A percentile compares a stretch with the other conserved stretches of the same genome.
phyloP scores from a whole-genome alignment of 2,329 filamentous ascomycete genomes.

The Fusarium succisae region DNA sequence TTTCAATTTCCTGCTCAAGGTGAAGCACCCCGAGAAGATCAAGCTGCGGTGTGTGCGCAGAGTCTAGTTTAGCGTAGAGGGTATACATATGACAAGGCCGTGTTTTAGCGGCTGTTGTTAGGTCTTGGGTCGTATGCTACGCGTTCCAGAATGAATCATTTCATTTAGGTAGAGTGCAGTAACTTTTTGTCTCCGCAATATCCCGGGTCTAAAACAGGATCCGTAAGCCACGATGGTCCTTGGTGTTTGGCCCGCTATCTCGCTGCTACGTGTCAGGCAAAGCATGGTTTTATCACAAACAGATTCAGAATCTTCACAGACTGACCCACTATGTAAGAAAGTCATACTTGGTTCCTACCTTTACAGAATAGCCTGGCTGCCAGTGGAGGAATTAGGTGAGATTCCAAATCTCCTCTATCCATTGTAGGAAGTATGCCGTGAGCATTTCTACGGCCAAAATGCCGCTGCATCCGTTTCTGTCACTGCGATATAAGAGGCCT shows the following conservation, averaged over 20 bases:
- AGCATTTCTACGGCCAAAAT: neutral
- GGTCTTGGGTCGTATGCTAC: neutral
- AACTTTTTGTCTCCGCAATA: neutral
- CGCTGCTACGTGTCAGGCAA: neutral
- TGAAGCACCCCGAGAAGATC: conserved; percentile 37
- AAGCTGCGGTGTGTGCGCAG: conserved; percentile 30
- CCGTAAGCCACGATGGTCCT: neutral
- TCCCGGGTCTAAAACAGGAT: neutral
- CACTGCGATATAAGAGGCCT: too few relatives aligned
- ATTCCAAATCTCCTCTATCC: neutral
- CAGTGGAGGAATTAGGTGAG: neutral
- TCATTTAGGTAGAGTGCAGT: neutral
- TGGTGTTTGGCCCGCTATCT: neutral
- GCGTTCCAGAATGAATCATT: neutral
- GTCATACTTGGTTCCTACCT: neutral
- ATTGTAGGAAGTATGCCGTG: neutral
- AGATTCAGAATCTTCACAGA: neutral
- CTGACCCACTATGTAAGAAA: neutral
- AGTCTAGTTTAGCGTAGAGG: neutral
- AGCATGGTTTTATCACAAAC: neutral
- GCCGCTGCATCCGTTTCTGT: neutral
- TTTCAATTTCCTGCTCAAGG: conserved; percentile 38
- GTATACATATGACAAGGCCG: neutral
- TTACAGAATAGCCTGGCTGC: neutral
- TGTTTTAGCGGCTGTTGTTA: neutral